These are phyloP conservation scores for Clavispora vitiphila DNA, from an alignment of 805 yeast species.

Conservation along the genomic window DNA sequence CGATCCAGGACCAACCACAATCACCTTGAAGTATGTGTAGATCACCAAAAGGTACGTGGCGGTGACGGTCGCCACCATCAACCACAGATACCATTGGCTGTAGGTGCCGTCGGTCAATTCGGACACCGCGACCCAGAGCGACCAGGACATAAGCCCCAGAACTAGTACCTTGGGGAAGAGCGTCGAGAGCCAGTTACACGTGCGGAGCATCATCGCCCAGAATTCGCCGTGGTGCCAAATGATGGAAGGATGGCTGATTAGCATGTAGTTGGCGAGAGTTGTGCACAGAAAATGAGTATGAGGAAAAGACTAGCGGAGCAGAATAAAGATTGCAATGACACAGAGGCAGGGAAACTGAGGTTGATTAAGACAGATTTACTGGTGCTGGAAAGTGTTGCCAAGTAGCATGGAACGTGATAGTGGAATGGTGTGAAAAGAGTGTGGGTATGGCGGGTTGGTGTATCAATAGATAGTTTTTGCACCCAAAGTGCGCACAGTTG, in stretches of 20 bases:
- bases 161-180: conserved; percentile 49
- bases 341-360: too few relatives aligned
- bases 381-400: too few relatives aligned
- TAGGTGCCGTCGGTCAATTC: conserved; percentile 19
- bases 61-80: conserved; percentile 15
- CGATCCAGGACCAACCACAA: conserved; percentile 58
- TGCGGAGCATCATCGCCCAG: conserved; percentile 10
- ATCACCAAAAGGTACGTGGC: conserved; percentile 33
- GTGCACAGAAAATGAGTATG: conserved; percentile 1
- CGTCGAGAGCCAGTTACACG: conserved; percentile 33
- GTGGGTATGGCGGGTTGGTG: too few relatives aligned
- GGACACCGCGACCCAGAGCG: conserved; percentile 34
- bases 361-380: too few relatives aligned
- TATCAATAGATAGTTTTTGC: too few relatives aligned
- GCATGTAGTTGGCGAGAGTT: conserved; percentile 7
- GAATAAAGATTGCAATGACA: too few relatives aligned
- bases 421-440: too few relatives aligned
- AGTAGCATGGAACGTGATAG: too few relatives aligned
- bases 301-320: too few relatives aligned
- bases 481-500: too few relatives aligned
- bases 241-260: conserved; percentile 10
- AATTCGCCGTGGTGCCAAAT: conserved; percentile 13
- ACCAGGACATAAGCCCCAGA: conserved; percentile 42
- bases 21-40: conserved; percentile 49
- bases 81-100: conserved; percentile 8